Percentiles rank a stretch among this genome's conserved stretches.
These are phyloP conservation scores for Kalaharituber pfeilii DNA, from an alignment of 2,329 filamentous ascomycete species.

Conservation along the genomic window DNA sequence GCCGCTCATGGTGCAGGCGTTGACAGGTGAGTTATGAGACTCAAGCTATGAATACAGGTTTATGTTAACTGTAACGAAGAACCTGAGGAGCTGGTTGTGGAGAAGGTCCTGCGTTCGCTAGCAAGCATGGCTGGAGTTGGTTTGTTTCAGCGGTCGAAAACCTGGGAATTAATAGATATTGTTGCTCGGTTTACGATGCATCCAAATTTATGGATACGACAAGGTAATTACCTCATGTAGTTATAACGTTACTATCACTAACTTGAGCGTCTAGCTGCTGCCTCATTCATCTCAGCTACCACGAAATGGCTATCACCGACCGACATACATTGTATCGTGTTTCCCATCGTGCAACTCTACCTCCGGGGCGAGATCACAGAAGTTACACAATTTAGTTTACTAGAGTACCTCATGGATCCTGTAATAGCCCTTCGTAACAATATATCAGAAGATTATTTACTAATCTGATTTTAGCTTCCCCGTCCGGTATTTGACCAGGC, in stretches of 20 bases:
- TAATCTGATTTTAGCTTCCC: slow-evolving; percentile 29
- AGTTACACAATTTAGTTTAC: slow-evolving; percentile 53
- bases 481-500: slow-evolving; percentile 71
- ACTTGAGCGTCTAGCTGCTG: slow-evolving; percentile 38
- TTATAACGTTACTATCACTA: not conserved
- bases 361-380: slow-evolving; percentile 54
- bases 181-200: slow-evolving; percentile 77
- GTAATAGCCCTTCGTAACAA: too few relatives aligned
- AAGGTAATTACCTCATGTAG: slow-evolving; percentile 28
- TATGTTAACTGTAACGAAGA: slow-evolving; percentile 34
- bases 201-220: slow-evolving; percentile 86
- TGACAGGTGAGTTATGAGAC: slow-evolving; percentile 46
- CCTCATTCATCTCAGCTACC: slow-evolving; percentile 63
- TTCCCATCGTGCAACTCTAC: slow-evolving; percentile 65
- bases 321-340: slow-evolving; percentile 66
- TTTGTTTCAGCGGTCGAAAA: slow-evolving; percentile 64
- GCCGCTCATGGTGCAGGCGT: slow-evolving; percentile 84
- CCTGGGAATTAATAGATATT: slow-evolving; percentile 74
- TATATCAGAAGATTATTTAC: slow-evolving; percentile 7
- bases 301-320: slow-evolving; percentile 59
- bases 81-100: slow-evolving; percentile 82
- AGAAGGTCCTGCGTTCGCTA: slow-evolving; percentile 72
- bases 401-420: slow-evolving; percentile 70
- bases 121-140: slow-evolving; percentile 78
- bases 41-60: too few relatives aligned